Evolutionary conservation across 1,139 yeast species (phyloP).

Genomic region (Candida anutae): DNA sequence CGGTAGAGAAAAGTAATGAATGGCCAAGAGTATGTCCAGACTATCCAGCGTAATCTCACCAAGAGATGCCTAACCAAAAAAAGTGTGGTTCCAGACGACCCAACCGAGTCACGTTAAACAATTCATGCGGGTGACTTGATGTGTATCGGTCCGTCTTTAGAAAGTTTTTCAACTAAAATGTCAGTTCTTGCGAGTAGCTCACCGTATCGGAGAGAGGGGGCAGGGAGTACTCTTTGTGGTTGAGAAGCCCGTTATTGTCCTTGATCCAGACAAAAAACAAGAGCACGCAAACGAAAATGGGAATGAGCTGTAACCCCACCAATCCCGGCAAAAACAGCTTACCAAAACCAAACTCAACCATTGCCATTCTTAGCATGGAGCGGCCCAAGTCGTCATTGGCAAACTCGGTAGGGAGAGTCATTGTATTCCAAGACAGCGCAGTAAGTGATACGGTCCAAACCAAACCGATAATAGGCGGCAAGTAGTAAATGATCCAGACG

Average conservation of each 20-base stretch:
- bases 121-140: too few relatives aligned
- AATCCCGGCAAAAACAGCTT: slow-evolving; percentile 1
- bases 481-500: slow-evolving; percentile 19
- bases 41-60: too few relatives aligned
- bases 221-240: slow-evolving; percentile 12
- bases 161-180: too few relatives aligned
- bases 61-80: too few relatives aligned
- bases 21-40: too few relatives aligned
- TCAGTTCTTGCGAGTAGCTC: too few relatives aligned
- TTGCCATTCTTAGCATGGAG: slow-evolving; percentile 2
- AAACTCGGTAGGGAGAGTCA: not conserved
- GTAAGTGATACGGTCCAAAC: not conserved
- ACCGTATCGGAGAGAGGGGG: slow-evolving; percentile 7
- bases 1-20: too few relatives aligned
- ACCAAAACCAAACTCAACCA: slow-evolving; percentile 1
- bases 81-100: too few relatives aligned
- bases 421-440: too few relatives aligned
- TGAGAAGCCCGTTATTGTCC: slow-evolving; percentile 25
- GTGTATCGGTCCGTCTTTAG: too few relatives aligned
- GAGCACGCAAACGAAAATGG: slow-evolving; percentile 12
- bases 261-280: slow-evolving; percentile 30
- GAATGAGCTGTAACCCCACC: slow-evolving; percentile 11
- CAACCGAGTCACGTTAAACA: too few relatives aligned
- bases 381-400: not conserved
- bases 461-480: slow-evolving; percentile 17